phyloP scores from a whole-genome alignment of 2,329 filamentous ascomycete genomes.

The Coleophoma eucalyptorum region DNA sequence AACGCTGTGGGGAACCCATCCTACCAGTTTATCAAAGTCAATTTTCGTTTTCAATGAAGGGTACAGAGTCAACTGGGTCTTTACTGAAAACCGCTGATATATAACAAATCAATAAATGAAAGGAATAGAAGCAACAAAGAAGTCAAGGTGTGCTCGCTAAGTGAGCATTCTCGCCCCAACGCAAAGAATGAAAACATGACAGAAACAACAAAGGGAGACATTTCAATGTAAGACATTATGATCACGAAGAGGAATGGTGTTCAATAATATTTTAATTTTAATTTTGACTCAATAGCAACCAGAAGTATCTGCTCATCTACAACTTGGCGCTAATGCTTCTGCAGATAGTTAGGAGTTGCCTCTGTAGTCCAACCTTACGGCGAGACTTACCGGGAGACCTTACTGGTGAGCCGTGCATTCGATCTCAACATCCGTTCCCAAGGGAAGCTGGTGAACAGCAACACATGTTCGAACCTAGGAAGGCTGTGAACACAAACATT shows the following conservation, averaged over 20 bases:
- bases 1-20: too few relatives aligned
- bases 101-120: not conserved
- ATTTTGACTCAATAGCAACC: too few relatives aligned
- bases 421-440: constrained; percentile 49
- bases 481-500: constrained; percentile 11
- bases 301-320: not conserved
- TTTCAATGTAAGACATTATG: not conserved
- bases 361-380: not conserved
- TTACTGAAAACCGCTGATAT: too few relatives aligned
- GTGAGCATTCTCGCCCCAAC: constrained; percentile 2
- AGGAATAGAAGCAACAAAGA: not conserved
- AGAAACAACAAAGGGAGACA: not conserved
- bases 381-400: constrained; percentile 6
- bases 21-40: too few relatives aligned
- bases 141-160: not conserved
- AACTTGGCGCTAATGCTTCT: not conserved
- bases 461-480: constrained; percentile 40
- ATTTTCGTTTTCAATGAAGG: too few relatives aligned
- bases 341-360: too few relatives aligned
- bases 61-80: too few relatives aligned
- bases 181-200: constrained; percentile 7
- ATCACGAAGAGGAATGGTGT: not conserved
- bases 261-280: too few relatives aligned
- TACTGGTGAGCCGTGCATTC: constrained; percentile 41
- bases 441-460: constrained; percentile 44